Evolutionary conservation across 805 yeast species (phyloP).

Genomic region (Metschnikowia baotianmanensis): DNA sequence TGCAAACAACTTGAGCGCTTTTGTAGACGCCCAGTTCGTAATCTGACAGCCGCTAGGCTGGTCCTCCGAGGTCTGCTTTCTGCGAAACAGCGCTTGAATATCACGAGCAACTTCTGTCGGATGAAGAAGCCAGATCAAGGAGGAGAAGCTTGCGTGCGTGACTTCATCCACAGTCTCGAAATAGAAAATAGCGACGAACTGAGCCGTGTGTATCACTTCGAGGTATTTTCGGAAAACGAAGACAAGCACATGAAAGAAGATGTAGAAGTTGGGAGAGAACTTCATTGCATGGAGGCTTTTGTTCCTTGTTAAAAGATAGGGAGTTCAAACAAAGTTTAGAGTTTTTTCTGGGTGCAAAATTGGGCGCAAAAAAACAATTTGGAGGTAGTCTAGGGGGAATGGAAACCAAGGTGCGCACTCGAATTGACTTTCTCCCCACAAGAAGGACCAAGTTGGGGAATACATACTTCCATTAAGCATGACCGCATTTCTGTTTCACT

Average conservation of each 20-base stretch:
- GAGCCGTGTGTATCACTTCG: slow-evolving; percentile 1
- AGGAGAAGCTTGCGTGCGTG: neutral
- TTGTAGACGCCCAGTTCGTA: neutral
- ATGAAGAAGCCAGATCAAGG: slow-evolving; percentile 5
- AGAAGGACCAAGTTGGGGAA: too few relatives aligned
- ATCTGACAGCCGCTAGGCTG: neutral
- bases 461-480: too few relatives aligned
- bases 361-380: neutral
- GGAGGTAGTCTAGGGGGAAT: too few relatives aligned
- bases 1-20: slow-evolving; percentile 1
- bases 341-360: slow-evolving; percentile 6
- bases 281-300: neutral
- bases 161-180: slow-evolving; percentile 5
- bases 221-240: slow-evolving; percentile 1
- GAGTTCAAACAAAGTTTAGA: neutral
- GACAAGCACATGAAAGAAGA: slow-evolving; percentile 3
- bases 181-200: slow-evolving; percentile 4
- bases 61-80: neutral
- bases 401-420: too few relatives aligned
- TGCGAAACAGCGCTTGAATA: neutral
- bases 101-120: neutral
- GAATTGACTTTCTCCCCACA: too few relatives aligned
- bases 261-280: neutral
- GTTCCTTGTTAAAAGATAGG: neutral
- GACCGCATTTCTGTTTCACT: too few relatives aligned